Percentiles rank a stretch among this genome's conserved stretches.
Evolutionary conservation across 108 stramenopile species (phyloP).

Genomic region (Fragilaria crotonensis): DNA sequence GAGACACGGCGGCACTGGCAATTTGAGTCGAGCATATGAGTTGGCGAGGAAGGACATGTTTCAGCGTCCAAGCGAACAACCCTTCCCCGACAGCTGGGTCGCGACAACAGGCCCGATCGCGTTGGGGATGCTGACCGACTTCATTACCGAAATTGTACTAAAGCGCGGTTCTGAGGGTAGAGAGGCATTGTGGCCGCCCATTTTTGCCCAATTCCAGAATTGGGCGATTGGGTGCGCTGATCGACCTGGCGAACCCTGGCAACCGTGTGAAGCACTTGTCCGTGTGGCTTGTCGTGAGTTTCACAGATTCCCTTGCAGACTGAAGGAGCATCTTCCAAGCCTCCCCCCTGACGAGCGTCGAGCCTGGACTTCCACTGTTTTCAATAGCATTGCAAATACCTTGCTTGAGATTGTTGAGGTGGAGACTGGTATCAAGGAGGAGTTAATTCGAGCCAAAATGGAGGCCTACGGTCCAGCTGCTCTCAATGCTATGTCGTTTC

Average conservation of each 20-base stretch:
- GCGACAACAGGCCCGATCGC: slow-evolving; percentile 78
- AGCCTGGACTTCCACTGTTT: slow-evolving; percentile 40
- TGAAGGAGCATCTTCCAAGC: slow-evolving; percentile 22
- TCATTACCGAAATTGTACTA: slow-evolving; percentile 41
- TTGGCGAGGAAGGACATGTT: slow-evolving; percentile 48
- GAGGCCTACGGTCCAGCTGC: slow-evolving; percentile 8
- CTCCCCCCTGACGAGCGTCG: slow-evolving; percentile 17
- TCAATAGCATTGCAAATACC: slow-evolving; percentile 30
- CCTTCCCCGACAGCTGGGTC: slow-evolving; percentile 86
- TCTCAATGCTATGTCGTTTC: not conserved
- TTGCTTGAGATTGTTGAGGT: slow-evolving; percentile 27
- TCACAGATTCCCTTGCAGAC: slow-evolving; percentile 33
- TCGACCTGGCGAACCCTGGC: slow-evolving; percentile 38
- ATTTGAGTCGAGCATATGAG: slow-evolving; percentile 64
- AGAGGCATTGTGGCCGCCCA: slow-evolving; percentile 45
- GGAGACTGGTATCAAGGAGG: slow-evolving; percentile 27
- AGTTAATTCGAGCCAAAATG: slow-evolving; percentile 28
- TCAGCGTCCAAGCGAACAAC: slow-evolving; percentile 35
- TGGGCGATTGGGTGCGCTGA: slow-evolving; percentile 75
- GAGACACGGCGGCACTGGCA: slow-evolving; percentile 78
- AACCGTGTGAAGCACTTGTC: slow-evolving; percentile 79
- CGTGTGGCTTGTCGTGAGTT: slow-evolving; percentile 61
- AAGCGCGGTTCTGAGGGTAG: slow-evolving; percentile 38
- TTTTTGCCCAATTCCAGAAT: slow-evolving; percentile 30
- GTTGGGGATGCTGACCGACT: slow-evolving; percentile 70